phyloP scores from a whole-genome alignment of 2,329 filamentous ascomycete genomes.

The Aspergillus costaricaensis region DNA sequence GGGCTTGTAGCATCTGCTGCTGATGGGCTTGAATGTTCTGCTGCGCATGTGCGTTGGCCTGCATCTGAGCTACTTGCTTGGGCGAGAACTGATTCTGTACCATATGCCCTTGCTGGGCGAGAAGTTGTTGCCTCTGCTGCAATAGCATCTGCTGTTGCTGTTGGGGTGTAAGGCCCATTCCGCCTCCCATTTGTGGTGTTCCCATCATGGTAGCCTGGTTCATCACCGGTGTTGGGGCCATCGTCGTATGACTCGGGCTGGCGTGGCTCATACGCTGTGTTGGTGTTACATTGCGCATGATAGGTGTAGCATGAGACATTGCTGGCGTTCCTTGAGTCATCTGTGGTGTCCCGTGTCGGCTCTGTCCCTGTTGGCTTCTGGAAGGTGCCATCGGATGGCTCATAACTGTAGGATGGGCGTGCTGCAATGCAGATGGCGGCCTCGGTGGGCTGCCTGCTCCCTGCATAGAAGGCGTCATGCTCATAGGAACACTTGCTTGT shows the following conservation, averaged over 20 bases:
- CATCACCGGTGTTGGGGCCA: slow-evolving; percentile 49
- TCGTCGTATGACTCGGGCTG: slow-evolving; percentile 46
- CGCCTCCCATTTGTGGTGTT: slow-evolving; percentile 42
- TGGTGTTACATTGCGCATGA: slow-evolving; percentile 51
- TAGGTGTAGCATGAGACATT: slow-evolving; percentile 50
- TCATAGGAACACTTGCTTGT: slow-evolving; percentile 48
- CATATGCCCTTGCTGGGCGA: slow-evolving; percentile 41
- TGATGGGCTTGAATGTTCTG: slow-evolving; percentile 49
- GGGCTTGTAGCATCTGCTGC: slow-evolving; percentile 42
- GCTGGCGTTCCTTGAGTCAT: slow-evolving; percentile 50
- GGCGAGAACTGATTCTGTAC: slow-evolving; percentile 40
- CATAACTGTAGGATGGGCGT: slow-evolving; percentile 49
- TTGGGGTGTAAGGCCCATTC: slow-evolving; percentile 41
- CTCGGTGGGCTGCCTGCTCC: slow-evolving; percentile 49
- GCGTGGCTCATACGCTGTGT: slow-evolving; percentile 50
- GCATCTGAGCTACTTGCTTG: slow-evolving; percentile 45
- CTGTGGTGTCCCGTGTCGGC: slow-evolving; percentile 51
- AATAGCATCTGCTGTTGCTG: slow-evolving; percentile 42
- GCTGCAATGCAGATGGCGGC: slow-evolving; percentile 49
- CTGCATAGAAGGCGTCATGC: slow-evolving; percentile 47
- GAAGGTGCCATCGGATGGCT: slow-evolving; percentile 48
- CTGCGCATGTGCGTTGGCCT: slow-evolving; percentile 48
- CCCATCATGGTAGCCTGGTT: slow-evolving; percentile 42
- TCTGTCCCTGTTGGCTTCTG: slow-evolving; percentile 49
- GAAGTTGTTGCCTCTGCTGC: slow-evolving; percentile 42